Evolutionary conservation across 2,329 filamentous ascomycete species (phyloP).

Genomic region (Annulohypoxylon truncatum): DNA sequence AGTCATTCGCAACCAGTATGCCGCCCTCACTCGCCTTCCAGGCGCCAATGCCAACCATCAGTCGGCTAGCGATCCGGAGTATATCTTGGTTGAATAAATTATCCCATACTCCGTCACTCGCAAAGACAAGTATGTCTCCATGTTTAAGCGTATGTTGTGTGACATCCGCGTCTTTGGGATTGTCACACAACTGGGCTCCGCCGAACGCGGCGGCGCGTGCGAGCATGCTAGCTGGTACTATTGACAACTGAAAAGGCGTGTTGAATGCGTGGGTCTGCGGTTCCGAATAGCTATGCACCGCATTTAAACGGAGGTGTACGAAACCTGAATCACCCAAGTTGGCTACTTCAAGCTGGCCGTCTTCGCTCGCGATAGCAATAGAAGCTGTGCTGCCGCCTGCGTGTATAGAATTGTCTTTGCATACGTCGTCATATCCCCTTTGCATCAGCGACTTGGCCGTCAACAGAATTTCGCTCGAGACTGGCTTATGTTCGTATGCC

Average conservation of each 20-base stretch:
- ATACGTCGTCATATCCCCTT: slow-evolving; percentile 83
- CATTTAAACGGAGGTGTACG: slow-evolving; percentile 85
- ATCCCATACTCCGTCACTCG: slow-evolving; percentile 95
- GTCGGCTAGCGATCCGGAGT: slow-evolving; percentile 78
- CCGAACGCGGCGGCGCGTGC: slow-evolving; percentile 86
- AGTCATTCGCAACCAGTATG: slow-evolving; percentile 70
- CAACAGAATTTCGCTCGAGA: slow-evolving; percentile 53
- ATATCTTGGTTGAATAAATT: slow-evolving; percentile 94
- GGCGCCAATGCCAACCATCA: slow-evolving; percentile 79
- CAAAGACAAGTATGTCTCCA: slow-evolving; percentile 93
- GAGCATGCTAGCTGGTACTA: slow-evolving; percentile 83
- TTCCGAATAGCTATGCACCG: slow-evolving; percentile 83
- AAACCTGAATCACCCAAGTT: slow-evolving; percentile 97
- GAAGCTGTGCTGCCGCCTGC: slow-evolving; percentile 94
- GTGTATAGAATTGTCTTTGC: slow-evolving; percentile 75
- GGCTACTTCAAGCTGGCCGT: slow-evolving; percentile 85
- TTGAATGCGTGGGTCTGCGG: slow-evolving; percentile 98
- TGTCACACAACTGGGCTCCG: slow-evolving; percentile 81
- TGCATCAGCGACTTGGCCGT: slow-evolving; percentile 80
- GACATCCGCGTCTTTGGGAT: slow-evolving; percentile 85
- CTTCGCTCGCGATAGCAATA: slow-evolving; percentile 78
- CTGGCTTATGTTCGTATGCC: slow-evolving; percentile 67
- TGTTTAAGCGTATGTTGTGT: slow-evolving; percentile 82
- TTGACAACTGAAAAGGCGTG: slow-evolving; percentile 92
- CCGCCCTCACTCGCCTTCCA: slow-evolving; percentile 75